Percentiles rank a stretch among this genome's conserved stretches.
These are phyloP conservation scores for Penicillium samsonianum DNA, from an alignment of 495 filamentous ascomycete genomes.

Conservation along the genomic window DNA sequence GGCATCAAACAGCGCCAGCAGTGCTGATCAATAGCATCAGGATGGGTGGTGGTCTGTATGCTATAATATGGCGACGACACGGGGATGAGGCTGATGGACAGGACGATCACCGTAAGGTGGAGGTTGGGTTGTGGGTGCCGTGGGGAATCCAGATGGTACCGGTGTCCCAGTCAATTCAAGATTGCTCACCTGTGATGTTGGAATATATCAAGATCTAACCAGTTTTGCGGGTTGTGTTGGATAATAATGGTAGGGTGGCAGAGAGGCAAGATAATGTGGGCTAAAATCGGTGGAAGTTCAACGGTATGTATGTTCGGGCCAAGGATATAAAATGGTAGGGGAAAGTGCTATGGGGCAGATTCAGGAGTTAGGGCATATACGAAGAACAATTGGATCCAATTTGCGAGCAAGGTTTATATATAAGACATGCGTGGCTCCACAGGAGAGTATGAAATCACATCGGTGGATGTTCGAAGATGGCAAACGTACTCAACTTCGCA, in stretches of 20 bases:
- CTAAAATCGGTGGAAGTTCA: background rate
- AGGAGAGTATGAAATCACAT: slow-evolving; percentile 22
- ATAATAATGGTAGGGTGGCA: background rate
- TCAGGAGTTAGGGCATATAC: slow-evolving; percentile 22
- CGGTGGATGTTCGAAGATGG: slow-evolving; percentile 13
- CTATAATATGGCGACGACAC: background rate
- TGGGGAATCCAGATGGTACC: background rate
- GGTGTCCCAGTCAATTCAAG: background rate
- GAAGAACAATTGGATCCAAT: background rate
- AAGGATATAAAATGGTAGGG: background rate
- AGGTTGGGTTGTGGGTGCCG: background rate
- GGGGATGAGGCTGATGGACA: background rate
- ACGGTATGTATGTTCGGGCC: background rate
- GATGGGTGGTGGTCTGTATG: background rate
- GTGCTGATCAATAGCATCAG: background rate
- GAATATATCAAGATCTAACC: background rate
- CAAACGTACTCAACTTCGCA: slow-evolving; percentile 13
- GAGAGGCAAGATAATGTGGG: background rate
- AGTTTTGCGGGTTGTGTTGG: background rate
- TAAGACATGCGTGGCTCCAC: slow-evolving; percentile 11
- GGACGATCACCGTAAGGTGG: background rate
- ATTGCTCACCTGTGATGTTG: slow-evolving; percentile 4
- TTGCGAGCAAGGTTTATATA: slow-evolving; percentile 22
- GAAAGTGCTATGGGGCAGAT: slow-evolving; percentile 16
- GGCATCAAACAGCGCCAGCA: background rate